These are phyloP conservation scores for Sclerotinia nivalis DNA, from an alignment of 2,329 filamentous ascomycete species.

Conservation along the genomic window DNA sequence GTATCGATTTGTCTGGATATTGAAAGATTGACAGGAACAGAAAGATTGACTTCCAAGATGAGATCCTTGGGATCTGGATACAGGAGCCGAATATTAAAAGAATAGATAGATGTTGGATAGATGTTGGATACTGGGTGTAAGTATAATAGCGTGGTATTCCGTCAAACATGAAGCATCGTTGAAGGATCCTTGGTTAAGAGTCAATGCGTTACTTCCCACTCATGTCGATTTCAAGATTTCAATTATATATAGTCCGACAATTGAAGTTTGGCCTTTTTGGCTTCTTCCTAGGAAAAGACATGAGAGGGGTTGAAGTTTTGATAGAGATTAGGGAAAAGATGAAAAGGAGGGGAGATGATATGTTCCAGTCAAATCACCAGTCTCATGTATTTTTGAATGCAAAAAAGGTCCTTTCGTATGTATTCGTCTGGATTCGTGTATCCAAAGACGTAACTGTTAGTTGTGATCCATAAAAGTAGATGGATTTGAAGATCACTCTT, in stretches of 20 bases:
- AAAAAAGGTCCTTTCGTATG: background rate
- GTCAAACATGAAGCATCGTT: background rate
- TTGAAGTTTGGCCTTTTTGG: conserved; percentile 1
- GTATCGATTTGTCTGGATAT: background rate
- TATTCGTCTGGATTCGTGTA: background rate
- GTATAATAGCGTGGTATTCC: conserved; percentile 2
- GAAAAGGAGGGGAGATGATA: conserved; percentile 3
- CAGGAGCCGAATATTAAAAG: background rate
- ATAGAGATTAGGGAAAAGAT: background rate
- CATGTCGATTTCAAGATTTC: background rate
- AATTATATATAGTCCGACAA: conserved; percentile 8
- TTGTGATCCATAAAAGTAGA: background rate
- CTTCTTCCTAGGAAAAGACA: background rate
- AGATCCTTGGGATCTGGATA: background rate
- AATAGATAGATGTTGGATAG: background rate
- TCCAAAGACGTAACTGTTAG: conserved; percentile 3
- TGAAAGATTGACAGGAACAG: background rate
- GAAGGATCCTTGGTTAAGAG: background rate
- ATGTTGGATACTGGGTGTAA: background rate
- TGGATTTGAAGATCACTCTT: background rate
- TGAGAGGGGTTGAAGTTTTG: background rate
- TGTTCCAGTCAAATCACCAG: conserved; percentile 9
- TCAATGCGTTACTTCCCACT: conserved; percentile 14
- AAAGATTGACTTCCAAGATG: background rate
- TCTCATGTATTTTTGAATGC: conserved; percentile 13